Percentiles rank a stretch among this genome's conserved stretches.
Evolutionary conservation across 768 basidiomycete species (phyloP).

Genomic region (Amanita polypyramis): DNA sequence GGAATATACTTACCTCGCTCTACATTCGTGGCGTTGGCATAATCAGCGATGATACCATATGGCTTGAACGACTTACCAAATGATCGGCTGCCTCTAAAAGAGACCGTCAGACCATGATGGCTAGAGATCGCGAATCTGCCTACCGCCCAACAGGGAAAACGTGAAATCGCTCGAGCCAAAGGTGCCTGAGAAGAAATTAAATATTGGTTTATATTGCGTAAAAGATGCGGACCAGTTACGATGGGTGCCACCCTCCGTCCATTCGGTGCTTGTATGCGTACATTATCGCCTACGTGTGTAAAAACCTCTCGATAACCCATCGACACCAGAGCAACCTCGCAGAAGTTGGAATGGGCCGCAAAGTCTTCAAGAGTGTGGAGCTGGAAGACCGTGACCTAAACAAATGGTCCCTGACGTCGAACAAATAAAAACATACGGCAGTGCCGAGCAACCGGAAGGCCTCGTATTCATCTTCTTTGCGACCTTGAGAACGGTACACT

Average conservation of each 20-base stretch:
- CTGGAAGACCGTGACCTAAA: conserved; percentile 20
- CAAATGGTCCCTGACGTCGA: neutral
- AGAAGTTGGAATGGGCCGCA: conserved; percentile 84
- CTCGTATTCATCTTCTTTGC: conserved; percentile 66
- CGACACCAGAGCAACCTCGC: conserved; percentile 67
- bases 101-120: neutral
- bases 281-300: conserved; percentile 76
- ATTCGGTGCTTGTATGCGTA: conserved; percentile 62
- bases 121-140: conserved; percentile 14
- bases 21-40: conserved; percentile 10
- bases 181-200: conserved; percentile 31
- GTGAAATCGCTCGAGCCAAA: conserved; percentile 76
- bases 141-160: conserved; percentile 65
- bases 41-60: neutral
- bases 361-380: conserved; percentile 82
- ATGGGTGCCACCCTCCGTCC: conserved; percentile 72
- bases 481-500: conserved; percentile 41
- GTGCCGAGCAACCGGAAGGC: conserved; percentile 74
- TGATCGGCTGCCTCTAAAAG: conserved; percentile 51
- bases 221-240: conserved; percentile 47
- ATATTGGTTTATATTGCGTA: neutral
- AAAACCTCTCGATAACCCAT: conserved; percentile 76
- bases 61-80: conserved; percentile 28
- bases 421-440: conserved; percentile 30
- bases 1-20: conserved; percentile 21